These are phyloP conservation scores for Irpex sp. DNA, from an alignment of 1,284 basidiomycete genomes.

Conservation along the genomic window DNA sequence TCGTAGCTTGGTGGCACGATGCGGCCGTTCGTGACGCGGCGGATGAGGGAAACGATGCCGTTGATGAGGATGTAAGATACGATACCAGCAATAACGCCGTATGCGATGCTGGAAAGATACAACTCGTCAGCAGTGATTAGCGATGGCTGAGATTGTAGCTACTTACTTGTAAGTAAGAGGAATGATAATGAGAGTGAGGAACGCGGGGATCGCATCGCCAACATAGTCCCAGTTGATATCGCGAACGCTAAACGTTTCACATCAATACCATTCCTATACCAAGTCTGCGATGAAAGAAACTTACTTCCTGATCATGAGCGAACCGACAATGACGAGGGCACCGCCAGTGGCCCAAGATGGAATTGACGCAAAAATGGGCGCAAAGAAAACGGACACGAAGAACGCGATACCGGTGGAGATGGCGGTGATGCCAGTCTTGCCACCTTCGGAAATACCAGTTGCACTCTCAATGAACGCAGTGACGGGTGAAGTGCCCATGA, in stretches of 20 bases:
- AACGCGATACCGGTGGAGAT: slow-evolving; percentile 76
- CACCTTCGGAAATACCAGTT: slow-evolving; percentile 81
- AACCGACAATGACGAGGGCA: slow-evolving; percentile 83
- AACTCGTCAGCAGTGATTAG: background rate
- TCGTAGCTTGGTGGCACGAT: slow-evolving; percentile 69
- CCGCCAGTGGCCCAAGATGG: slow-evolving; percentile 88
- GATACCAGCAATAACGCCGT: slow-evolving; percentile 85
- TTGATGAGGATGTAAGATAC: slow-evolving; percentile 73
- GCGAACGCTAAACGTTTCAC: slow-evolving; percentile 45
- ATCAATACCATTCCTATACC: background rate
- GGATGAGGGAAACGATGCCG: slow-evolving; percentile 60
- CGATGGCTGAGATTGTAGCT: slow-evolving; percentile 5
- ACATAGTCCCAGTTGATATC: slow-evolving; percentile 90
- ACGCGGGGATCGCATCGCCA: slow-evolving; percentile 76
- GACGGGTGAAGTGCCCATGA: slow-evolving; percentile 85
- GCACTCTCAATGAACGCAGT: slow-evolving; percentile 88
- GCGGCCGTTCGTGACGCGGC: slow-evolving; percentile 52
- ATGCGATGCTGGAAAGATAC: slow-evolving; percentile 67
- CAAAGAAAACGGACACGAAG: slow-evolving; percentile 86
- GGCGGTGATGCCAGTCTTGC: slow-evolving; percentile 84
- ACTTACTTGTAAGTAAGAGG: slow-evolving; percentile 74
- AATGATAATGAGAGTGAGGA: slow-evolving; percentile 76
- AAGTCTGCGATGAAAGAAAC: slow-evolving; percentile 16
- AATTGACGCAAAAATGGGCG: slow-evolving; percentile 87
- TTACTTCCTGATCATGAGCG: slow-evolving; percentile 84